Conservation (phyloP, 2,329 filamentous ascomycete genomes). For the Colletotrichum sp. region DNA sequence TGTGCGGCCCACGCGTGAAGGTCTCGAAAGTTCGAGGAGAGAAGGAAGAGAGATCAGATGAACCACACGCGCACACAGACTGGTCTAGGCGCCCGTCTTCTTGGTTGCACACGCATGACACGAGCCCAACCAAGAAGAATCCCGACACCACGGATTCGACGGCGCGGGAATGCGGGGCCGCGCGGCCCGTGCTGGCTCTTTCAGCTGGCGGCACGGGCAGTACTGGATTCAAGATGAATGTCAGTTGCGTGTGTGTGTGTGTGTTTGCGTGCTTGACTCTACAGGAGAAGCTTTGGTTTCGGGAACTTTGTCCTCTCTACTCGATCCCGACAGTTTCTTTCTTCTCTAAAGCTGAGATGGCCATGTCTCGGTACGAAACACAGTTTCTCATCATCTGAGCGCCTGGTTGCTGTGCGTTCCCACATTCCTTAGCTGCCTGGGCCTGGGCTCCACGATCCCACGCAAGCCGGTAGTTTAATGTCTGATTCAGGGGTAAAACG, state of each 20-base stretch:
- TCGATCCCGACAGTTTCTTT: background rate
- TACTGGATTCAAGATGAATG: background rate
- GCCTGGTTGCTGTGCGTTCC: background rate
- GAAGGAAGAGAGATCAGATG: background rate
- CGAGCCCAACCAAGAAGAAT: background rate
- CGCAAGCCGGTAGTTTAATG: background rate
- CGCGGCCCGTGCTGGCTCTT: background rate
- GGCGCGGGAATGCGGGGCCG: background rate
- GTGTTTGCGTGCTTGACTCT: background rate
- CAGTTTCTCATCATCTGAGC: background rate
- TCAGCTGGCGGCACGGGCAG: background rate
- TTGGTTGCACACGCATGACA: background rate
- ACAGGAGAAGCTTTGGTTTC: background rate
- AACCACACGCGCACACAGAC: background rate
- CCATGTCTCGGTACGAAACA: background rate
- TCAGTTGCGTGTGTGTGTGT: background rate
- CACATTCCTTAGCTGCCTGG: background rate
- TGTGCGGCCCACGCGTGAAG: background rate
- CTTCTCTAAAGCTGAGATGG: background rate
- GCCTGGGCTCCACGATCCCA: background rate
- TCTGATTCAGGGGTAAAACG: background rate
- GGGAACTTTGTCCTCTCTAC: background rate
- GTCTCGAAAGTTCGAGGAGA: background rate
- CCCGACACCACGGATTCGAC: background rate
- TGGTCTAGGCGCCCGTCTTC: background rate